Percentiles rank a stretch among this genome's conserved stretches.
Evolutionary conservation across 1,139 yeast species (phyloP).

Genomic region (Yamadazyma atlantica): DNA sequence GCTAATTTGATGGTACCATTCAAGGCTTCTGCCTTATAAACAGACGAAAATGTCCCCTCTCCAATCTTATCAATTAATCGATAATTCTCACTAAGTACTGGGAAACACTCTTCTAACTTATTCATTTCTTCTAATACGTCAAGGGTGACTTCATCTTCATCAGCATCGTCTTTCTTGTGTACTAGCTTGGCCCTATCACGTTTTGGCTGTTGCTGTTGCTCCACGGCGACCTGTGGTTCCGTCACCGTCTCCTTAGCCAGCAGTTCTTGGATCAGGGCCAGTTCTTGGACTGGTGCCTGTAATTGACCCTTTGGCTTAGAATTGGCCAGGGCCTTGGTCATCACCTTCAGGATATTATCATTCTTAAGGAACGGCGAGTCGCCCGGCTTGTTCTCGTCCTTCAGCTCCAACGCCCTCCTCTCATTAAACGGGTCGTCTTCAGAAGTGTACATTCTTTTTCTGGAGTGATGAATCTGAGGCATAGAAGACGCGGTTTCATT

Average conservation of each 20-base stretch:
- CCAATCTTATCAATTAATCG: constrained; percentile 83
- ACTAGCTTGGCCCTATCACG: background rate
- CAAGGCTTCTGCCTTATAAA: constrained; percentile 82
- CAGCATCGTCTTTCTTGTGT: constrained; percentile 17
- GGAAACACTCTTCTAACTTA: constrained; percentile 61
- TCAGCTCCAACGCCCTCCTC: constrained; percentile 5
- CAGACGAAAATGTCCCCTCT: constrained; percentile 91
- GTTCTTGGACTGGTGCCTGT: background rate
- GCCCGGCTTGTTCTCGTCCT: background rate
- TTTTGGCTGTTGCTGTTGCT: constrained; percentile 4
- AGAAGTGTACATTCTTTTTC: constrained; percentile 17
- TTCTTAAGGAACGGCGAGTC: constrained; percentile 9
- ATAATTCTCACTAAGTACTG: constrained; percentile 58
- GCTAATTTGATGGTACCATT: constrained; percentile 40
- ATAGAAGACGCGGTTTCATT: constrained; percentile 5
- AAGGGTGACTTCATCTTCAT: constrained; percentile 46
- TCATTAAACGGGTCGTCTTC: constrained; percentile 36
- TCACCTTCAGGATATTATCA: constrained; percentile 2
- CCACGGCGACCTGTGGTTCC: background rate
- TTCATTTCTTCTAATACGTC: constrained; percentile 68
- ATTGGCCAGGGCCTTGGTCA: background rate
- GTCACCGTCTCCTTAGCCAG: no score
- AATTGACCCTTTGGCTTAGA: background rate
- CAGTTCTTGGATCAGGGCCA: background rate
- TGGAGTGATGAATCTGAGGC: constrained; percentile 3